Percentiles rank a stretch among this genome's conserved stretches.
These are phyloP conservation scores for Coemansia sp. DNA, from an alignment of 192 early-diverging fungal species.

Conservation along the genomic window DNA sequence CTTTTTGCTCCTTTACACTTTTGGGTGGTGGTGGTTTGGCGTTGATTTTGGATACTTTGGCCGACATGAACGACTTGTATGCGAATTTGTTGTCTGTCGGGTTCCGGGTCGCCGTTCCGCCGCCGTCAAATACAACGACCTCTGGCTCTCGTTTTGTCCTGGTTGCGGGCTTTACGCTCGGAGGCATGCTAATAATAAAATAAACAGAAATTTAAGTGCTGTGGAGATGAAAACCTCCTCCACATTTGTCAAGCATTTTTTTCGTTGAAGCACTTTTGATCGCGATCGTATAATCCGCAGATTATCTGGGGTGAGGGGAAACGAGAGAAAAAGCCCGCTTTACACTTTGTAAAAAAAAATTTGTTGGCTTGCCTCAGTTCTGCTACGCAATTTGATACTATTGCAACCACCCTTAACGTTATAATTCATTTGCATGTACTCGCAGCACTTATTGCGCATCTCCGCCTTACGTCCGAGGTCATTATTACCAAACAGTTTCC, in stretches of 20 bases:
- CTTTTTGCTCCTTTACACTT: constrained; percentile 75
- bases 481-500: not conserved
- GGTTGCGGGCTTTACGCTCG: not conserved
- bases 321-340: not conserved
- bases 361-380: not conserved
- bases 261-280: not conserved
- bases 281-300: constrained; percentile 5
- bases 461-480: not conserved
- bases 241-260: not conserved
- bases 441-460: not conserved
- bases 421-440: constrained; percentile 1
- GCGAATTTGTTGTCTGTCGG: constrained; percentile 24
- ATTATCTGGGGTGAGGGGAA: not conserved
- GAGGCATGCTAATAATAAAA: not conserved
- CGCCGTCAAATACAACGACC: constrained; percentile 36
- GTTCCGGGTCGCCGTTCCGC: not conserved
- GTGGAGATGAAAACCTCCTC: not conserved
- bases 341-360: not conserved
- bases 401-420: not conserved
- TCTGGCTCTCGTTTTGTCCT: constrained; percentile 22
- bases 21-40: constrained; percentile 75
- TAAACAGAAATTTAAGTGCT: not conserved
- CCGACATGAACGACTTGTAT: constrained; percentile 46
- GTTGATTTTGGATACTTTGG: constrained; percentile 70
- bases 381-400: not conserved